Evolutionary conservation across 2,329 filamentous ascomycete species (phyloP), one percentile per base, ranked within the genome.

Genomic region (Monilinia laxa): DNA sequence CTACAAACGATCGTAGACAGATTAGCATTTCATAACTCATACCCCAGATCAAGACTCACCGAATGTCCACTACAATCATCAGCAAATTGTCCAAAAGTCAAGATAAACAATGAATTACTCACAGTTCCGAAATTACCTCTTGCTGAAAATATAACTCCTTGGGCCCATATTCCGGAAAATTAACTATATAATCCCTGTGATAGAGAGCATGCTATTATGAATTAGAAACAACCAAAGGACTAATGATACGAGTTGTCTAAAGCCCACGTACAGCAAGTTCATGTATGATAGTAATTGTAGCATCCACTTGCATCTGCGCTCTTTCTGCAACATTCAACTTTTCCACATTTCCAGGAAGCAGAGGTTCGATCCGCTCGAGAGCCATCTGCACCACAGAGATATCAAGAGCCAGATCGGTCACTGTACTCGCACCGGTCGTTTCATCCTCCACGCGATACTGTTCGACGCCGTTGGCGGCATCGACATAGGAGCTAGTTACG

Each of bases 241-340:
- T 4, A 10, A 28, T 20, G 25, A 40, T 25, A 16, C 23, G 4
- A 25, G n/a, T 3, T 9, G 5, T 28, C 35, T 11, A 52, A 10
- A 53, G 25, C 2, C 28, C 56, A 54, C 66, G 1, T 55, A 67
- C 66, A 40, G 31, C 45, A 28, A 57, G 31, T 57, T 67, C 66
- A 40, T 65, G 66, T 52, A 67, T 16, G 25, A 67, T 40, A 10
- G 62, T 67, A 3, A n/a, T 42, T 28, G 62, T 49, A 7, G 52
- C 23, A 10, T 53, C 57, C 9, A 49, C 40, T 4, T 58, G 28
- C 2, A 49, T 40, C 16, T 59, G 5, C 35, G 20, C 10, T 54
- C 10, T 59, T 28, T 67, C 62, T 18, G 62, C 62, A 16, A 31
- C 14, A 25, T 67, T 67, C 11, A 67, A 59, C 3, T 35, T 65